A percentile compares a stretch with the other conserved stretches of the same genome.
Conservation (phyloP, 176 grass and related monocot species). For the Triticum urartu region DNA sequence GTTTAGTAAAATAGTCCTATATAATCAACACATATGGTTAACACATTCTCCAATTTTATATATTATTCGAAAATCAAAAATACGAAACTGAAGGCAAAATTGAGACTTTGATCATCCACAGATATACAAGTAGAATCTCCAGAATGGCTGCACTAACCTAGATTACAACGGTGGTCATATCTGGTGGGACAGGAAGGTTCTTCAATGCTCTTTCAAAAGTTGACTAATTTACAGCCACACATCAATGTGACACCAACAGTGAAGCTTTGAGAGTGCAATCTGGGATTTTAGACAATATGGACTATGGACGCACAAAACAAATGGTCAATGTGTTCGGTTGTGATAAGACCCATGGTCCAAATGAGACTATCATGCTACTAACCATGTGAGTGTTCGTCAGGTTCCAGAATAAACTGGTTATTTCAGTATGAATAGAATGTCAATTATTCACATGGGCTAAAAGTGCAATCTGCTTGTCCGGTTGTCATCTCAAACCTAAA, state of each 20-base stretch:
- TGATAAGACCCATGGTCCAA: conserved; percentile 19
- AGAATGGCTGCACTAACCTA: conserved; percentile 2
- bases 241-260: not conserved
- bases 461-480: not conserved
- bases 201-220: conserved; percentile 13
- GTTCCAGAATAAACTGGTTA: conserved; percentile 12
- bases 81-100: not conserved
- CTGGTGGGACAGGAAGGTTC: not conserved
- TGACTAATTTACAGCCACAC: not conserved
- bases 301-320: not conserved
- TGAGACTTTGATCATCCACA: not conserved
- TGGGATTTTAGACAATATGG: not conserved
- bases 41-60: not conserved
- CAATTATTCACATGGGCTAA: not conserved
- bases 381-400: not conserved
- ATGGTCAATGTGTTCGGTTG: not conserved
- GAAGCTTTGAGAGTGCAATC: not conserved
- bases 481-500: not conserved
- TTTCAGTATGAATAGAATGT: conserved; percentile 13
- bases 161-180: conserved; percentile 7
- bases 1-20: conserved; percentile 22
- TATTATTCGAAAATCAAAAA: conserved; percentile 1
- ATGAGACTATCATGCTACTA: not conserved
- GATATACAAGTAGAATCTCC: not conserved
- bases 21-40: conserved; percentile 21